Conservation (phyloP, 164 flowering plant species). For the Aristolochia contorta region DNA sequence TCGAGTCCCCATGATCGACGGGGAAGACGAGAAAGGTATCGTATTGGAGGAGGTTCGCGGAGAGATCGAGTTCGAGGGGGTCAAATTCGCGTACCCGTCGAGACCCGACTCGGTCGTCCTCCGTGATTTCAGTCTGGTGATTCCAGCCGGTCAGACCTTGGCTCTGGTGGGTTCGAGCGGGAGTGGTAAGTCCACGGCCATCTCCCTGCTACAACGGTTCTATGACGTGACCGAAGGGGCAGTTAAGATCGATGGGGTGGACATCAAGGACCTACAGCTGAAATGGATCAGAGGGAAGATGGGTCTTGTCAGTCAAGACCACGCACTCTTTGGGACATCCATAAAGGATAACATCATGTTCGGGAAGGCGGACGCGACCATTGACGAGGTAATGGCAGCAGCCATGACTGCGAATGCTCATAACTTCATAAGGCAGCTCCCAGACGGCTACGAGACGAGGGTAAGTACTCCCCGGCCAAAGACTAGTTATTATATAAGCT, state of each 20-base stretch:
- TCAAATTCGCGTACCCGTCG: conserved; percentile 69
- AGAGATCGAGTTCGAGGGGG: conserved; percentile 44
- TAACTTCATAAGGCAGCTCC: conserved; percentile 75
- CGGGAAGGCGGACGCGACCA: conserved; percentile 74
- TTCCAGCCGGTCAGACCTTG: conserved; percentile 69
- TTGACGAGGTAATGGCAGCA: conserved; percentile 69
- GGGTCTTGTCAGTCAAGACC: conserved; percentile 95
- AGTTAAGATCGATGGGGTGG: conserved; percentile 58
- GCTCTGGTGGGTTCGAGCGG: conserved; percentile 95
- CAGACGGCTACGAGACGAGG: conserved; percentile 89
- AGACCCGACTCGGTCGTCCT: conserved; percentile 67
- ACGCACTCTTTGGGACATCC: conserved; percentile 73
- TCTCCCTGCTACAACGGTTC: conserved; percentile 70
- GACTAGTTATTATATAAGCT: too few relatives aligned
- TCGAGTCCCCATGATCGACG: conserved; percentile 56
- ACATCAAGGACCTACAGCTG: conserved; percentile 44
- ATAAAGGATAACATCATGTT: conserved; percentile 75
- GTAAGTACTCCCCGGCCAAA: conserved; percentile 18
- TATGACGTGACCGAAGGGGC: conserved; percentile 58
- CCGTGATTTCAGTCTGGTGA: conserved; percentile 50
- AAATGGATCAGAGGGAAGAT: conserved; percentile 77
- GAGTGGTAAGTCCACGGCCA: conserved; percentile 80
- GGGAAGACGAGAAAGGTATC: conserved; percentile 47
- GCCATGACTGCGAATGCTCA: conserved; percentile 94
- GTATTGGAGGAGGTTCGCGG: conserved; percentile 39